A percentile compares a stretch with the other conserved stretches of the same genome.
Conservation (phyloP, 192 early-diverging fungal genomes). For the Dispira parvispora region DNA sequence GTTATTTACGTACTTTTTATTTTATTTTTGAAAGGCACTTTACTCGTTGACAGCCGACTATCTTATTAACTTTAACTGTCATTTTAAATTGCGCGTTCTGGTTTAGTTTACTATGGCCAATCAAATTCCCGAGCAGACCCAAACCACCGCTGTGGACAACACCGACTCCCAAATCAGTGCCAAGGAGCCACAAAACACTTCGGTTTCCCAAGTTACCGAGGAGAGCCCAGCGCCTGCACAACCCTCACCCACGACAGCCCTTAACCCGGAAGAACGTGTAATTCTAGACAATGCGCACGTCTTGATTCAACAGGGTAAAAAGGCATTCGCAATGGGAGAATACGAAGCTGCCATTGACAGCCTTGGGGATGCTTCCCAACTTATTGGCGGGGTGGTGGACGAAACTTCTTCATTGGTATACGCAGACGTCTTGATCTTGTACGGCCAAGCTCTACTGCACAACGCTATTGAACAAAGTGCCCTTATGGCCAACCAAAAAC, state of each 20-base stretch:
- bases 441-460: conserved; percentile 57
- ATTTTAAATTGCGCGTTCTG: too few species aligned
- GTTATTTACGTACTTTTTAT: too few species aligned
- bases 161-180: too few species aligned
- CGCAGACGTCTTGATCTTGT: conserved; percentile 54
- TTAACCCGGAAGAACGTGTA: neutral
- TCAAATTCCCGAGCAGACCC: too few species aligned
- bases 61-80: too few species aligned
- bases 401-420: conserved; percentile 28
- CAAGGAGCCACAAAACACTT: too few species aligned
- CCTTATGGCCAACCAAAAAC: conserved; percentile 43
- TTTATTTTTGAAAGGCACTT: too few species aligned
- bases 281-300: neutral
- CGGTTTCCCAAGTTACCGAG: too few species aligned
- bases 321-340: conserved; percentile 40
- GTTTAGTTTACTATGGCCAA: too few species aligned
- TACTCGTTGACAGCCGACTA: too few species aligned
- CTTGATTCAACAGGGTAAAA: conserved; percentile 45
- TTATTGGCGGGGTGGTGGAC: conserved; percentile 18
- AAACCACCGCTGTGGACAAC: too few species aligned
- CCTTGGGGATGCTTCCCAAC: conserved; percentile 49
- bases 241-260: neutral
- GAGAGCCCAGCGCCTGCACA: too few species aligned
- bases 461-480: conserved; percentile 55
- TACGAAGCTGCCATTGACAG: conserved; percentile 44